phyloP scores from a whole-genome alignment of 2,329 filamentous ascomycete genomes.

The Stachybotrys chlorohalonatus region DNA sequence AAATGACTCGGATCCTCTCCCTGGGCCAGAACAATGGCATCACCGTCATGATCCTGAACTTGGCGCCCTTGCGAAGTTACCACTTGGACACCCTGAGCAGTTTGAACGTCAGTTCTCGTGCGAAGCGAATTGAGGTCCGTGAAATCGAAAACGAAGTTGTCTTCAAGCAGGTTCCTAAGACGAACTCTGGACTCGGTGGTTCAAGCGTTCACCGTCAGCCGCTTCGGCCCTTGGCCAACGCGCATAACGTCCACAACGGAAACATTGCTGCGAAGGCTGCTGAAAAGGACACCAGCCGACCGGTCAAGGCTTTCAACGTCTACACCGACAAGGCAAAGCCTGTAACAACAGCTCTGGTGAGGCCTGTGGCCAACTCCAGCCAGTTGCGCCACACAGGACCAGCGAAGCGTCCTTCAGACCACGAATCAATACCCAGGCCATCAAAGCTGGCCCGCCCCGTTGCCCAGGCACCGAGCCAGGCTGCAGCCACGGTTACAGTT shows the following conservation, averaged over 20 bases:
- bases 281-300: slow-evolving; percentile 49
- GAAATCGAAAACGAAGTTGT: slow-evolving; percentile 95
- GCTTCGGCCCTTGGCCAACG: slow-evolving; percentile 65
- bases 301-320: slow-evolving; percentile 76
- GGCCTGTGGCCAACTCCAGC: slow-evolving; percentile 23
- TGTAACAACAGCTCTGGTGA: slow-evolving; percentile 14
- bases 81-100: slow-evolving; percentile 91
- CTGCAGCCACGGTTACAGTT: slow-evolving; percentile 34
- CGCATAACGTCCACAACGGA: slow-evolving; percentile 61
- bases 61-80: slow-evolving; percentile 84
- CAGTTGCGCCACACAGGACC: slow-evolving; percentile 21
- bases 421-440: slow-evolving; percentile 30
- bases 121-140: slow-evolving; percentile 91
- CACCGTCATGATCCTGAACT: slow-evolving; percentile 93
- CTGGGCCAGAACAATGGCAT: slow-evolving; percentile 92
- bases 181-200: slow-evolving; percentile 28
- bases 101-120: slow-evolving; percentile 87
- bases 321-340: slow-evolving; percentile 65
- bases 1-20: slow-evolving; percentile 92
- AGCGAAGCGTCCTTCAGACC: slow-evolving; percentile 34
- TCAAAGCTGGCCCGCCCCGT: slow-evolving; percentile 36
- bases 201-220: slow-evolving; percentile 57
- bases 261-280: slow-evolving; percentile 32
- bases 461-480: slow-evolving; percentile 8
- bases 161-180: slow-evolving; percentile 63